phyloP scores from a whole-genome alignment of 2,329 filamentous ascomycete genomes.

The Colletotrichum sp. region DNA sequence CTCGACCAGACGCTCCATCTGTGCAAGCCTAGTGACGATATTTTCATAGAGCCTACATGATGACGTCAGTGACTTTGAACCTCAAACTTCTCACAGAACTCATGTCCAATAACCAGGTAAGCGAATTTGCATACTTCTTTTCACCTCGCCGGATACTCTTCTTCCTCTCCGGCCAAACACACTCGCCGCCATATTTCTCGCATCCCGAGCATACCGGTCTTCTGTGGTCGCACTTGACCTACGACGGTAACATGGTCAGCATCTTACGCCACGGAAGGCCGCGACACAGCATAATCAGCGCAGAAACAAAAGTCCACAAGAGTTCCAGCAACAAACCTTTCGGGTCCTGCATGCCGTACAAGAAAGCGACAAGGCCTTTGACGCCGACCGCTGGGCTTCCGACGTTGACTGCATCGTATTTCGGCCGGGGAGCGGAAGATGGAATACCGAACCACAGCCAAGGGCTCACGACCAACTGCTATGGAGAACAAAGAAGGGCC shows the following conservation, averaged over 20 bases:
- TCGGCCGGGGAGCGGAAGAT: not conserved
- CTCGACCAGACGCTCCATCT: not conserved
- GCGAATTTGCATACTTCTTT: not conserved
- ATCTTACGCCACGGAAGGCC: not conserved
- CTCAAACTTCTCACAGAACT: not conserved
- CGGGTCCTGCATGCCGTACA: not conserved
- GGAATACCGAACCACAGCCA: not conserved
- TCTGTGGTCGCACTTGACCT: constrained; percentile 3
- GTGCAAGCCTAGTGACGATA: not conserved
- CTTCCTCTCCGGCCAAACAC: not conserved
- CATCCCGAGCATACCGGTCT: not conserved
- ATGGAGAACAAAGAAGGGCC: not conserved
- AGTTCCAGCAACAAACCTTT: not conserved
- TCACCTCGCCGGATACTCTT: not conserved
- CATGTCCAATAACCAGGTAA: not conserved
- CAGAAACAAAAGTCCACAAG: not conserved
- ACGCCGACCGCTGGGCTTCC: not conserved
- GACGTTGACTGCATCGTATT: not conserved
- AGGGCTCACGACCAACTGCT: not conserved
- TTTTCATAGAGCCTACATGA: not conserved
- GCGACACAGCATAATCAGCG: not conserved
- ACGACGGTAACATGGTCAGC: not conserved
- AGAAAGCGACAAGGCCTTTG: not conserved
- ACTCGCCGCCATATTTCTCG: not conserved
- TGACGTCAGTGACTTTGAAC: not conserved